A percentile compares a stretch with the other conserved stretches of the same genome.
Evolutionary conservation across 78 protist species (phyloP).

Genomic region (Dictyostelium brefeldianum): DNA sequence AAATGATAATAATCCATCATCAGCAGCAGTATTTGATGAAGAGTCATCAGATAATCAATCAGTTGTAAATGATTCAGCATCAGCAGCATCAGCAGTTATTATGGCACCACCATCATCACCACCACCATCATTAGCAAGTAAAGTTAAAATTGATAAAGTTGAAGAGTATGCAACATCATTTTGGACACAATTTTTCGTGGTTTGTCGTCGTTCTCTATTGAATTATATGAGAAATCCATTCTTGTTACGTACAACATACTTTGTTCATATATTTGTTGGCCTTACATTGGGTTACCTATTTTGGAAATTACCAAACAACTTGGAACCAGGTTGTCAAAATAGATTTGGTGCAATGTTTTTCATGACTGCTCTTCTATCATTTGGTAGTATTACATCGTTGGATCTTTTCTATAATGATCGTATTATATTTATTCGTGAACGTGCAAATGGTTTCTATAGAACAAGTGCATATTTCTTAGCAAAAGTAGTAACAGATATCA

Average conservation of each 20-base stretch:
- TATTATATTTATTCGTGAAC: constrained; percentile 82
- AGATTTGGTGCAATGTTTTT: constrained; percentile 78
- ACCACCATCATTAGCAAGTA: constrained; percentile 16
- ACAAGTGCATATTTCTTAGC: constrained; percentile 84
- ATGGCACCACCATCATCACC: background rate
- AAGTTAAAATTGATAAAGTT: background rate
- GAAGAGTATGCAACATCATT: constrained; percentile 78
- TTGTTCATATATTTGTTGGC: constrained; percentile 74
- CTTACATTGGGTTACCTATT: constrained; percentile 81
- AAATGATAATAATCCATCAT: too few relatives aligned
- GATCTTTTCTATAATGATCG: constrained; percentile 82
- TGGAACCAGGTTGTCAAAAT: constrained; percentile 60
- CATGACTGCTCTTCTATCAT: constrained; percentile 61
- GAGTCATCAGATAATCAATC: too few relatives aligned
- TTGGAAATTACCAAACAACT: constrained; percentile 70
- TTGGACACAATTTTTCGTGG: constrained; percentile 83
- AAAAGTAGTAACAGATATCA: constrained; percentile 83
- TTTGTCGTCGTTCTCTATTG: constrained; percentile 75
- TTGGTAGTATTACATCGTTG: constrained; percentile 83
- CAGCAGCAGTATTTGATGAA: too few relatives aligned
- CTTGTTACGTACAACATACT: constrained; percentile 65
- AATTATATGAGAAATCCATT: constrained; percentile 86
- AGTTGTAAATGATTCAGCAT: too few relatives aligned
- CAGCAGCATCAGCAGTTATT: background rate
- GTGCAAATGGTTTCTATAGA: constrained; percentile 87